These are phyloP conservation scores for Cucurbita argyrosperma DNA, from an alignment of 306 rosid genomes.

Conservation along the genomic window DNA sequence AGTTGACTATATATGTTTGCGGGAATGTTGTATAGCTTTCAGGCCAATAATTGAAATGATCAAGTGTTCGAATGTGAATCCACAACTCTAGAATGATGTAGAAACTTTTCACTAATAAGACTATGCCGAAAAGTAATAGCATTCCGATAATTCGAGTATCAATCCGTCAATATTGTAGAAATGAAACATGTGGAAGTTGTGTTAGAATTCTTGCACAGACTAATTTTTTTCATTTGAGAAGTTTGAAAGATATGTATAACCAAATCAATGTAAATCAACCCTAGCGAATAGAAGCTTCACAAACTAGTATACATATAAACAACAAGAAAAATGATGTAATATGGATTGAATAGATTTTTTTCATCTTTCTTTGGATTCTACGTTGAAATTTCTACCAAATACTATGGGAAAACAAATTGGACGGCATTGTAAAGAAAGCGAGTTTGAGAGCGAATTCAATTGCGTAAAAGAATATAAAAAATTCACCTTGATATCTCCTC, in stretches of 20 bases:
- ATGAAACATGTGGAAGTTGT: too few species aligned
- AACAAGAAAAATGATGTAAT: not conserved
- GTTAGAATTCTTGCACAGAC: too few species aligned
- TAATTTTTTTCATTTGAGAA: too few species aligned
- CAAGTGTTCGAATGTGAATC: not conserved
- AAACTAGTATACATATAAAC: not conserved
- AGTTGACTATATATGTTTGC: too few species aligned
- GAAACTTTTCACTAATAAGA: slow-evolving; percentile 3
- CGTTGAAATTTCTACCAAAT: not conserved
- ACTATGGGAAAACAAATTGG: not conserved
- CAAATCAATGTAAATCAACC: not conserved
- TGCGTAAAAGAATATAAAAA: too few species aligned
- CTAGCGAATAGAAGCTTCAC: not conserved
- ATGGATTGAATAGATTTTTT: not conserved
- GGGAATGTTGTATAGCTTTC: slow-evolving; percentile 42
- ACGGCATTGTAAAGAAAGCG: too few species aligned
- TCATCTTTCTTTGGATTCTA: not conserved
- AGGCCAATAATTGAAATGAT: slow-evolving; percentile 12
- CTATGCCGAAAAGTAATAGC: slow-evolving; percentile 16
- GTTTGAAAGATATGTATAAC: not conserved
- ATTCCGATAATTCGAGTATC: not conserved
- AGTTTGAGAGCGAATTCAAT: too few species aligned
- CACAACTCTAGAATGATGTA: slow-evolving; percentile 1
- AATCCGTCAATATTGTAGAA: not conserved
- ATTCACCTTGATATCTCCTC: too few species aligned